Conservation (phyloP, 805 yeast species). For the Metschnikowia proteae region DNA sequence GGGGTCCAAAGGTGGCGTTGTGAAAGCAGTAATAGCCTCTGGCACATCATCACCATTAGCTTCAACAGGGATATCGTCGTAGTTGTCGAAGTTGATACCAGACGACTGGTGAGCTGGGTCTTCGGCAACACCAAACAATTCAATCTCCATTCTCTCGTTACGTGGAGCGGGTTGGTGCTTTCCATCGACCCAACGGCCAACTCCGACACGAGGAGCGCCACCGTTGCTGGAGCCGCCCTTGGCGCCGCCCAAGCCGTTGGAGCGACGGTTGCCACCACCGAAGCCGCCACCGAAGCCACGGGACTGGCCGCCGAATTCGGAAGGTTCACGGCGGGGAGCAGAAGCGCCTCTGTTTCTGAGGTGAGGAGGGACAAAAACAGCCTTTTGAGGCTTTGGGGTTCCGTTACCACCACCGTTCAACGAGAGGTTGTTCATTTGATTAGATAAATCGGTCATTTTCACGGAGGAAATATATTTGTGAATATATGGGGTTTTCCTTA, state of each 20-base stretch:
- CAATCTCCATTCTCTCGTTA: conserved; percentile 67
- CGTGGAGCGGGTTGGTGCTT: conserved; percentile 77
- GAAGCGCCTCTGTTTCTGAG: conserved; percentile 33
- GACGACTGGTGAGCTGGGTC: conserved; percentile 80
- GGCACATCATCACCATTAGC: conserved; percentile 95
- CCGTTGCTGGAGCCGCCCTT: conserved; percentile 17
- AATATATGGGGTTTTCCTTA: background rate
- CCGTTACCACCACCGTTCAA: conserved; percentile 38
- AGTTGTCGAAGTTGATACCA: conserved; percentile 97
- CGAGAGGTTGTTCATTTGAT: conserved; percentile 54
- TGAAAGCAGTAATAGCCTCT: conserved; percentile 83
- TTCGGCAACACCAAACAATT: conserved; percentile 77
- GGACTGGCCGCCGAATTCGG: conserved; percentile 17
- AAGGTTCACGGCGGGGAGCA: conserved; percentile 30
- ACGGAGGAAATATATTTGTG: conserved; percentile 1
- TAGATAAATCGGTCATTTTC: conserved; percentile 57
- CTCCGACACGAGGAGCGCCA: conserved; percentile 44
- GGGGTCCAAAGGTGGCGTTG: conserved; percentile 86
- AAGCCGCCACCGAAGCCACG: conserved; percentile 14
- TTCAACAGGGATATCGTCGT: conserved; percentile 98
- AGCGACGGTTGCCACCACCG: conserved; percentile 28
- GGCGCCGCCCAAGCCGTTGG: conserved; percentile 26
- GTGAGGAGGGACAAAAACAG: conserved; percentile 30
- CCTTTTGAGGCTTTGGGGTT: conserved; percentile 13
- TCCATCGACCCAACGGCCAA: conserved; percentile 85